Base-by-base conservation (phyloP, 345 rosid species). In the Rhodomyrtus tomentosa region DNA sequence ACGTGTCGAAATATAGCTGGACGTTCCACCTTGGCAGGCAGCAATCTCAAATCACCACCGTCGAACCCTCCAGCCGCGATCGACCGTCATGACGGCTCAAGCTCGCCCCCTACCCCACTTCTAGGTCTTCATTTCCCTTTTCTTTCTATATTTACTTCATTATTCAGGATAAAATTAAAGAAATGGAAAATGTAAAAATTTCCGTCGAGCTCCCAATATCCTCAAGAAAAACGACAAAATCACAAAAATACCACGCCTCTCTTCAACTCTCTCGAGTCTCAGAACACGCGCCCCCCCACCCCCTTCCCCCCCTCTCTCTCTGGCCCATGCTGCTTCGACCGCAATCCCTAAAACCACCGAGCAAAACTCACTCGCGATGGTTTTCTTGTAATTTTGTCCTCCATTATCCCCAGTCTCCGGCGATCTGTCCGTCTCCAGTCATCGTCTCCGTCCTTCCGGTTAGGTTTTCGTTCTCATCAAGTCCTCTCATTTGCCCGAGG, bases 331-430 rank as follows among this genome's bases (percentile, higher is more conserved):
- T 55, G 21, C 81, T 59, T 36, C 81, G 11, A n/a, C 21, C 10
- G 68, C 80, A 7, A 3, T 10, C n/a, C 68, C 79, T 68, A 68
- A 36, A 53, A 18, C 40, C 45, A 40, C 45, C 13, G 79, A 0
- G 79, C 45, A 10, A 24, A 54, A 36, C 82, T 45, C 50, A 29
- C 72, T 48, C n/a, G 45, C 12, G 72, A 36, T 32, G 88, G 87
- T 49, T 13, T 18, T 84, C 80, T 86, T 49, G 87, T 87, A 86
- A 89, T 87, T 83, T 83, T 20, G 38, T 24, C 25, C 76, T 56
- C 40, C 72, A 42, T 40, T 73, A 81, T 82, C 29, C 87, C 85
- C 87, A 82, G 50, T 86, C 86, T 50, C 89, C 89, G 91, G 82
- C 84, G 87, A 87, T 87, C 87, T 11, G 40, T 2, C 72, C 72